These are phyloP conservation scores for Chiua virens DNA, from an alignment of 768 basidiomycete species.

Conservation along the genomic window DNA sequence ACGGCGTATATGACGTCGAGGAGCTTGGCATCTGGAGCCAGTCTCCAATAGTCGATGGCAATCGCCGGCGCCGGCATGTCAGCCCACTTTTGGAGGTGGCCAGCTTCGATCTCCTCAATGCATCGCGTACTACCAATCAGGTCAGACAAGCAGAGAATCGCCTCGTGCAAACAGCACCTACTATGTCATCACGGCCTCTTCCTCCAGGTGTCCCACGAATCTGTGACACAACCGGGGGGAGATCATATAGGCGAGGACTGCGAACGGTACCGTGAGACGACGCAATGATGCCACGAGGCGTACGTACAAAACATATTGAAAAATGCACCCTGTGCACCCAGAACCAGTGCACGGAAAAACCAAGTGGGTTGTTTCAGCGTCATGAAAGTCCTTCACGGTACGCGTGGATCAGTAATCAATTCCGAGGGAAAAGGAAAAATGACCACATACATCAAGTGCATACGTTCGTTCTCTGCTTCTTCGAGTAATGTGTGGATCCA, in stretches of 20 bases:
- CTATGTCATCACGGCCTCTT: constrained; percentile 95
- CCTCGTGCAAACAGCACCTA: constrained; percentile 38
- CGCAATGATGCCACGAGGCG: constrained; percentile 9
- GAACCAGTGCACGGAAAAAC: constrained; percentile 78
- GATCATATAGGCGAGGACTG: constrained; percentile 76
- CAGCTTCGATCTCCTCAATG: constrained; percentile 80
- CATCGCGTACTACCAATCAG: constrained; percentile 56
- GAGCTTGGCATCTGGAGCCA: constrained; percentile 68
- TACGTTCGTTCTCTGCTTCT: constrained; percentile 96
- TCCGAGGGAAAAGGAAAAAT: constrained; percentile 1
- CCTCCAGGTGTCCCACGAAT: constrained; percentile 90
- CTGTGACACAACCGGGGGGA: constrained; percentile 80
- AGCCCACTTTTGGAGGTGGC: constrained; percentile 79
- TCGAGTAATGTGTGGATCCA: constrained; percentile 94
- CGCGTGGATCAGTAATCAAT: constrained; percentile 15
- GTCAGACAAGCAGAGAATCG: constrained; percentile 19
- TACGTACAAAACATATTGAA: constrained; percentile 83
- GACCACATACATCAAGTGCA: constrained; percentile 76
- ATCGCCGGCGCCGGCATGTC: constrained; percentile 79
- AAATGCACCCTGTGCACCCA: constrained; percentile 91
- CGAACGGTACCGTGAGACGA: constrained; percentile 14
- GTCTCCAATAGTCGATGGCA: constrained; percentile 94
- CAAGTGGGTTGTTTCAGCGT: constrained; percentile 77
- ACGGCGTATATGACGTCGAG: constrained; percentile 91
- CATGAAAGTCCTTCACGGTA: constrained; percentile 82